phyloP scores from a whole-genome alignment of 345 rosid genomes.

The Cardamine resedifolia region DNA sequence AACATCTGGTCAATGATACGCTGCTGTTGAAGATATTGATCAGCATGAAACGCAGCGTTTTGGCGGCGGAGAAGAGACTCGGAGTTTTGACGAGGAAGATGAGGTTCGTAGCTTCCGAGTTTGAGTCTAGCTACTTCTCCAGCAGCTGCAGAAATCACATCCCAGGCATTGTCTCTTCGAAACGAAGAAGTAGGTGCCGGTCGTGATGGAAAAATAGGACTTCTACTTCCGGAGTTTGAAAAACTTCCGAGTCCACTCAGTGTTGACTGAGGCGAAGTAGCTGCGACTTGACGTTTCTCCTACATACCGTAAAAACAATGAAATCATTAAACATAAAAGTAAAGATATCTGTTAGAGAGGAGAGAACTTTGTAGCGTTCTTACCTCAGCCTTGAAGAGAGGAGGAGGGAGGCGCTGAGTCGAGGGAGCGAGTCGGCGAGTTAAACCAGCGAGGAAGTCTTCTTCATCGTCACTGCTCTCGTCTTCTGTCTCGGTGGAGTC shows the following conservation, averaged over 20 bases:
- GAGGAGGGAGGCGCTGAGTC: slow-evolving; percentile 46
- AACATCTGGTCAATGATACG: slow-evolving; percentile 18
- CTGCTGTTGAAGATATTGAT: slow-evolving; percentile 18
- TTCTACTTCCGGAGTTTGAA: slow-evolving; percentile 44
- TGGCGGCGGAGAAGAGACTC: slow-evolving; percentile 17
- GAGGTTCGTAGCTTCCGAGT: slow-evolving; percentile 37
- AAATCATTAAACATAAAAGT: neutral
- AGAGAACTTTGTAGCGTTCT: no score
- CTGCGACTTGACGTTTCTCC: slow-evolving; percentile 40
- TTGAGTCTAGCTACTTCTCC: slow-evolving; percentile 73
- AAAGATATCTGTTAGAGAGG: neutral
- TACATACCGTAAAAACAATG: neutral
- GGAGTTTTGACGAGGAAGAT: neutral
- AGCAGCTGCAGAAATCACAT: slow-evolving; percentile 77
- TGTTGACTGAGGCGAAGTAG: slow-evolving; percentile 84
- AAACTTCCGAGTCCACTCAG: slow-evolving; percentile 60
- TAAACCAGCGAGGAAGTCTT: slow-evolving; percentile 64
- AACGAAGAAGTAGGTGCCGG: slow-evolving; percentile 47
- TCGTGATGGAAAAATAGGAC: slow-evolving; percentile 37
- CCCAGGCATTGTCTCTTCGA: slow-evolving; percentile 48
- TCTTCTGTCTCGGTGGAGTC: slow-evolving; percentile 55
- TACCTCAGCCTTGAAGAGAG: slow-evolving; percentile 37
- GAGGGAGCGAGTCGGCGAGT: slow-evolving; percentile 67
- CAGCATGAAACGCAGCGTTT: slow-evolving; percentile 29
- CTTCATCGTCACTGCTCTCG: slow-evolving; percentile 61